Conservation (phyloP, 2,329 filamentous ascomycete species). For the Aureobasidium sp. region DNA sequence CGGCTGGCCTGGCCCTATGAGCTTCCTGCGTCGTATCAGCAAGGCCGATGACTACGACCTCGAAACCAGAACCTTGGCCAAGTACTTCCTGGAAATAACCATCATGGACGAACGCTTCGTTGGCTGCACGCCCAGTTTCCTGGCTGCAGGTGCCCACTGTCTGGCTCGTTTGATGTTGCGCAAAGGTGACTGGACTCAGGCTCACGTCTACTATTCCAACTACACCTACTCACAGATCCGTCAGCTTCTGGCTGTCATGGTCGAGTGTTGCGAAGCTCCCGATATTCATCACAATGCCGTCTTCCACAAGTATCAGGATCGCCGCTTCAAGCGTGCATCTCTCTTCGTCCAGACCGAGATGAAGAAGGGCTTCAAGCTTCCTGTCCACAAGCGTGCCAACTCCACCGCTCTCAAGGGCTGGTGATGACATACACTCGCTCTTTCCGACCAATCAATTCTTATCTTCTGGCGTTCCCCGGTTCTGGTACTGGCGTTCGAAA, state of each 20-base stretch:
- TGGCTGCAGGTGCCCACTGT: conserved; percentile 88
- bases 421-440: conserved; percentile 2
- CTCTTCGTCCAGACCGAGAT: conserved; percentile 72
- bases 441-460: not conserved
- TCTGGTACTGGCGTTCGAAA: conserved; percentile 11
- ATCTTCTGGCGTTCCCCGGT: conserved; percentile 1
- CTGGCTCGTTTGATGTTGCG: conserved; percentile 79
- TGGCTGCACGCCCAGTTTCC: conserved; percentile 79
- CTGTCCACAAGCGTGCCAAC: conserved; percentile 16
- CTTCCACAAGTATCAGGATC: conserved; percentile 86
- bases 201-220: conserved; percentile 86
- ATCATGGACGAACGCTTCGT: conserved; percentile 99
- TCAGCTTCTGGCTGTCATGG: conserved; percentile 66
- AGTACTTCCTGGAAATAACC: conserved; percentile 95
- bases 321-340: conserved; percentile 78
- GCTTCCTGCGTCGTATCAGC: conserved; percentile 91
- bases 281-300: conserved; percentile 77
- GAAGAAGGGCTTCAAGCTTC: conserved; percentile 51
- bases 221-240: conserved; percentile 84
- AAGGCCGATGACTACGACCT: conserved; percentile 97
- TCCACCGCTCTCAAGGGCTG: conserved; percentile 16
- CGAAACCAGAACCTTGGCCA: conserved; percentile 88
- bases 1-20: conserved; percentile 98
- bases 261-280: conserved; percentile 81
- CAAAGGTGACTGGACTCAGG: conserved; percentile 80